phyloP scores from a whole-genome alignment of 345 rosid genomes.

The Eucalyptus caleyi region DNA sequence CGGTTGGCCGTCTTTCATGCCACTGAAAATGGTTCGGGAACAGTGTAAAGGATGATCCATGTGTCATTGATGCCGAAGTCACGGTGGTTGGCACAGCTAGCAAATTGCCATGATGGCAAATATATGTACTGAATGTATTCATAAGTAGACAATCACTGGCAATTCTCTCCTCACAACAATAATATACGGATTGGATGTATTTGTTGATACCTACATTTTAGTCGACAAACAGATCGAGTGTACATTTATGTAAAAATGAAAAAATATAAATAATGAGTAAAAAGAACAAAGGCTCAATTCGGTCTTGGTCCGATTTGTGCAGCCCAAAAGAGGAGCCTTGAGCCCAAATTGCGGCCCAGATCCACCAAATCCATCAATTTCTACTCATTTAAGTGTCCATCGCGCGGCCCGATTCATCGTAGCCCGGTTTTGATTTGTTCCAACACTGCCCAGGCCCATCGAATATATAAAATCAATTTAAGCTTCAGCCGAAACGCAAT shows the following conservation, averaged over 20 bases:
- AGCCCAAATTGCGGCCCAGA: background rate
- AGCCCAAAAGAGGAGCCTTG: background rate
- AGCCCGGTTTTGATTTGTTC: background rate
- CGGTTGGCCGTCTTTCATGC: background rate
- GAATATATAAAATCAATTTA: background rate
- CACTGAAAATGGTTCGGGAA: background rate
- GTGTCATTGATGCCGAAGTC: background rate
- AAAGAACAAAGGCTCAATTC: background rate
- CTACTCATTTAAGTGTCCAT: background rate
- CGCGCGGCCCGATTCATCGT: background rate
- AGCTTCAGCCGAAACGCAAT: background rate
- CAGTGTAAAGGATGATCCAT: background rate
- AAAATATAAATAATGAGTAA: background rate
- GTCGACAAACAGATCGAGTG: accelerated
- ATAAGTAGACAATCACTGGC: background rate
- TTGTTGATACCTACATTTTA: background rate
- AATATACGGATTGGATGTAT: background rate
- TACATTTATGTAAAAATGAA: background rate
- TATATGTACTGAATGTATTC: background rate
- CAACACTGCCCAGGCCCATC: background rate
- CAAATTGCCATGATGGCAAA: background rate
- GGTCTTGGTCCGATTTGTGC: background rate
- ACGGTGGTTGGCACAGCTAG: background rate
- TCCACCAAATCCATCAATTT: background rate
- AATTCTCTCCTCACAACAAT: background rate